Base-by-base conservation (phyloP, 441 rosid genomes). In the Arabidopsis lyrata region DNA sequence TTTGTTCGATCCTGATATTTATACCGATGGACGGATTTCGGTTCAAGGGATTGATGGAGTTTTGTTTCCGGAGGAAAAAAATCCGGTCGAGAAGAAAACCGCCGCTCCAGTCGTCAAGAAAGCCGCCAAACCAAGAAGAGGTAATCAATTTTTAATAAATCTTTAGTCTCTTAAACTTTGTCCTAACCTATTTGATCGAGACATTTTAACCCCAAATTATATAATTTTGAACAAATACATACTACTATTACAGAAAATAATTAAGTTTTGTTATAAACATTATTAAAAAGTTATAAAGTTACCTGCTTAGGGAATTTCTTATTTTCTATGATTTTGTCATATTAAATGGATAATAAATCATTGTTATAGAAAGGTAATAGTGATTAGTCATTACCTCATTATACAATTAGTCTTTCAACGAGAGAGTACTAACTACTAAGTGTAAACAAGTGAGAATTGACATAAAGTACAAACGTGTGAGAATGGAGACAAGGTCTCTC, bases 11-110 rank as follows among this genome's bases (percentile, higher is more conserved):
- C 99, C 99, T 1, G 99, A 95, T 52, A 95, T 95, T 41, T 93
- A 88, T 57, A 89, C 97, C 6, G 99, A 93, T n/a, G 97, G 99
- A 7, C 65, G 99, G 59, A 95, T 95, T 63, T 95, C 99, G 20
- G 98, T 95, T 50, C 99, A 95, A 80, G 99, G 99, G 63, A 86
- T 95, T 54, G 99, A 95, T 47, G 91, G 90, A 49, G 96, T 95
- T 66, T 75, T 95, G 83, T 87, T 95, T 64, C 99, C 97, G 68
- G 91, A 78, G 48, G 94, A 89, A 75, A 68, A 69, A 67, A 72
- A 72, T 31, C 77, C 77, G 56, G 56, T 60, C 18, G 49, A 62
- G 61, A 24, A 3, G 78, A 79, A 83, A 81, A 78, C 79, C 83
- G 24, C 5, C 38, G 22, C 20, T 61, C n/a, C 53, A 38, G 36